Conservation (phyloP, 768 basidiomycete genomes). For the Termitomyces sp. region DNA sequence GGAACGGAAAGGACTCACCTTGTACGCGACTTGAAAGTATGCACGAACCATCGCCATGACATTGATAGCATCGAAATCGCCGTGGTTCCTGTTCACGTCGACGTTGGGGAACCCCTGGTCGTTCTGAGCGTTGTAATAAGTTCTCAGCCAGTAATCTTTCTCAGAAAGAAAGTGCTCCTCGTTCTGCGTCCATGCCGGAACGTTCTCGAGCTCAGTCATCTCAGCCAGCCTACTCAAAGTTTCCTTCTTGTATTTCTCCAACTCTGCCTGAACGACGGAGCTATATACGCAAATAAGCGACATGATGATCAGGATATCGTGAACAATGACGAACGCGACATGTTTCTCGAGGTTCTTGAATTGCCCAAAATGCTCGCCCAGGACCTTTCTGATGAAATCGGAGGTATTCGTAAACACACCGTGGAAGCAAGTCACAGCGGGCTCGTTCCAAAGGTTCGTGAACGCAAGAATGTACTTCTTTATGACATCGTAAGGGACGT, state of each 20-base stretch:
- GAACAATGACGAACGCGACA: conserved; percentile 17
- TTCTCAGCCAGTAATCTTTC: conserved; percentile 16
- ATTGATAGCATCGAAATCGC: conserved; percentile 35
- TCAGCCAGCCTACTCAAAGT: conserved; percentile 24
- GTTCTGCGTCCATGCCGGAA: conserved; percentile 34
- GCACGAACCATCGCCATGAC: conserved; percentile 55
- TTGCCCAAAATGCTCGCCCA: conserved; percentile 25
- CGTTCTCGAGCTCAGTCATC: conserved; percentile 32
- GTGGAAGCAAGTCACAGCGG: conserved; percentile 26
- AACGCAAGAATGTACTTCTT: conserved; percentile 23
- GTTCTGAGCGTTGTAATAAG: not conserved
- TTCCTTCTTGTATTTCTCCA: conserved; percentile 15
- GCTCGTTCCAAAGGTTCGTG: conserved; percentile 24
- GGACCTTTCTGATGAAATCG: conserved; percentile 15
- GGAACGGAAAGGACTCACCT: conserved; percentile 27
- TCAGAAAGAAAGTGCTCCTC: conserved; percentile 14
- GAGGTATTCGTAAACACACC: conserved; percentile 14
- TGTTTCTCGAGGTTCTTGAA: conserved; percentile 24
- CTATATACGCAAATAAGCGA: not conserved
- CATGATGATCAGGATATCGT: not conserved
- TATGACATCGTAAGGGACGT: conserved; percentile 32
- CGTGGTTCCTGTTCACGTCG: not conserved
- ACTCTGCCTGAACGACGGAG: conserved; percentile 1
- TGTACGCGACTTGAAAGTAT: conserved; percentile 53
- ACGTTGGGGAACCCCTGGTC: too few species aligned